These are phyloP conservation scores for Gymnopus androsaceus DNA, from an alignment of 1,284 basidiomycete genomes.

Conservation along the genomic window DNA sequence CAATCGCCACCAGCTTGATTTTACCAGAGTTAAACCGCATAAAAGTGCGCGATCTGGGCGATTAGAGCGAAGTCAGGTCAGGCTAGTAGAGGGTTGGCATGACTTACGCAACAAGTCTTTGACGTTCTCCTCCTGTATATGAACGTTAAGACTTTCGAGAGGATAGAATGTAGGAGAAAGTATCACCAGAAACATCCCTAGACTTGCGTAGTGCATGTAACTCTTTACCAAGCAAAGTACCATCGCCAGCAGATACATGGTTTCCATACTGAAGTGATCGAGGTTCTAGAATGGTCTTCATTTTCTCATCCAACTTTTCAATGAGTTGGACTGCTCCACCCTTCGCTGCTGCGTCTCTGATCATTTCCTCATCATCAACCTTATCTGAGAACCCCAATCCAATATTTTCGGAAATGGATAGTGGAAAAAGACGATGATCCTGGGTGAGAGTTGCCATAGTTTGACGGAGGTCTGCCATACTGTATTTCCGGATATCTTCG, in stretches of 20 bases:
- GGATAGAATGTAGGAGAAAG: not conserved
- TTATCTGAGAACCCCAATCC: conserved; percentile 40
- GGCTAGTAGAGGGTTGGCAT: too few relatives aligned
- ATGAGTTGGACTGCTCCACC: conserved; percentile 39
- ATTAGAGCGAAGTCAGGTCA: not conserved
- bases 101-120: conserved; percentile 49
- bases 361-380: conserved; percentile 28
- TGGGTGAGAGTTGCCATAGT: conserved; percentile 45
- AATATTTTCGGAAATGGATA: conserved; percentile 48
- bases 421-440: conserved; percentile 44
- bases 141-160: too few relatives aligned
- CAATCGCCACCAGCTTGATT: conserved; percentile 37
- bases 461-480: conserved; percentile 35
- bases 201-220: too few relatives aligned
- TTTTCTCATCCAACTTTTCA: too few relatives aligned
- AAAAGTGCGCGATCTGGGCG: conserved; percentile 40
- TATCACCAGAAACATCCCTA: conserved; percentile 34
- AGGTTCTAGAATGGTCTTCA: too few relatives aligned
- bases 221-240: conserved; percentile 12
- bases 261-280: not conserved
- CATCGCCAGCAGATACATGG: not conserved
- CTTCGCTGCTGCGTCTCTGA: conserved; percentile 36
- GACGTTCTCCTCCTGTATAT: conserved; percentile 41
- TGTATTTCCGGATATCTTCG: conserved; percentile 35
- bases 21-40: conserved; percentile 33